Base-by-base conservation (phyloP, 441 rosid genomes). In the Aquilaria agallochum region DNA sequence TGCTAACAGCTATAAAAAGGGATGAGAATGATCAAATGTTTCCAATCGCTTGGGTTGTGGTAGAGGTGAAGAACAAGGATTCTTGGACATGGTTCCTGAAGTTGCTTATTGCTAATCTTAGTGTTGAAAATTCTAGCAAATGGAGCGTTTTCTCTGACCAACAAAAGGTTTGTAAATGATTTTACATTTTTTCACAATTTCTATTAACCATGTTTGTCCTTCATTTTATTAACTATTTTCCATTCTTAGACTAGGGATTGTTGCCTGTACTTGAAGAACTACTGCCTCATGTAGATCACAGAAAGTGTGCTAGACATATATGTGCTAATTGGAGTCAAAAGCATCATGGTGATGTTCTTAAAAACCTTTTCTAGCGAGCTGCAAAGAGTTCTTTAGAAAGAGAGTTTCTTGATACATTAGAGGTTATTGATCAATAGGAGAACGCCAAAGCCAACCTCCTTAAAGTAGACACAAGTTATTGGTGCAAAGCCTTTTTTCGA, bases 51-150 rank as follows among this genome's bases (percentile, higher is more conserved):
- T 31, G 32, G 20, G 47, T 5, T 33, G 15, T 62, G n/a, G 49
- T 53, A 4, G 48, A 62, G n/a, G 8, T 6, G n/a, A 0, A 59
- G 27, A 48, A 12, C 8, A 0, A 59, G n/a, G 53, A 48, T 11
- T 27, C 63, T 9, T 48, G 63, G 63, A 46, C 42, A 4, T 48
- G 63, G 63, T 59, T 48, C 5, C 63, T 59, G 2, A 2, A 27
- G 32, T 2, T 27, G 33, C 10, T 32, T 20, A 0, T 48, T 15
- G 31, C 6, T 9, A 8, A 48, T 36, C 30, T 59, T 0, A n/a
- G 33, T 0, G 0, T 27, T 31, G 11, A 11, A 20, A 20, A 59
- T 15, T 14, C 3, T 11, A 5, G 6, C 5, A 14, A 52, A 11
- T 48, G 7, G 44, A 45, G 11, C 14, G 27, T 59, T 52, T 8